These are phyloP conservation scores for Pleurotus ostreatus DNA, from an alignment of 768 basidiomycete genomes.

Conservation along the genomic window DNA sequence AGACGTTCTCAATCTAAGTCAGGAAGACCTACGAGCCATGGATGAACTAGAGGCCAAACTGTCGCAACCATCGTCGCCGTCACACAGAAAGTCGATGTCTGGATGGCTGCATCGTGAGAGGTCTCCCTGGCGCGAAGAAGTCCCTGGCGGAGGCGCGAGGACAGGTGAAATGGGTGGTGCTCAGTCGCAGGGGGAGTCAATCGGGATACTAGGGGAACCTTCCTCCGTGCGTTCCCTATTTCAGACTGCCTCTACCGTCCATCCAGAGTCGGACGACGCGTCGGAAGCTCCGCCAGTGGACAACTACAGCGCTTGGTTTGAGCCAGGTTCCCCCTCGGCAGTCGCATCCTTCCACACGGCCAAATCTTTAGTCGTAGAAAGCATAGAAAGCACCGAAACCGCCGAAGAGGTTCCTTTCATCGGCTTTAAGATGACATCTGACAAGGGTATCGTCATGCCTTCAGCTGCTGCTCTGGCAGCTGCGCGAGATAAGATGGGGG, in stretches of 20 bases:
- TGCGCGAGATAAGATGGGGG: slow-evolving; percentile 45
- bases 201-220: background rate
- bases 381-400: slow-evolving; percentile 12
- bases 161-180: slow-evolving; percentile 24
- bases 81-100: slow-evolving; percentile 10
- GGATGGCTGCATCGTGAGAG: no score
- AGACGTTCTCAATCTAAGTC: slow-evolving; percentile 45
- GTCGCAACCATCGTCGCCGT: slow-evolving; percentile 27
- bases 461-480: slow-evolving; percentile 51
- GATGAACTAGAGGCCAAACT: slow-evolving; percentile 46
- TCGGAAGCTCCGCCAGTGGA: slow-evolving; percentile 35
- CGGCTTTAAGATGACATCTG: slow-evolving; percentile 27
- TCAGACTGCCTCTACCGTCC: slow-evolving; percentile 13
- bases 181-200: background rate
- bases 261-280: slow-evolving; percentile 16
- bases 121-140: no score
- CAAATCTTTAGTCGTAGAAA: slow-evolving; percentile 14
- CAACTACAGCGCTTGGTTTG: slow-evolving; percentile 50
- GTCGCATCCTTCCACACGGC: slow-evolving; percentile 33
- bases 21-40: slow-evolving; percentile 51
- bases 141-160: background rate
- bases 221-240: slow-evolving; percentile 26
- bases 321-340: slow-evolving; percentile 13
- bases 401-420: slow-evolving; percentile 8
- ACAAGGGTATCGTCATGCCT: slow-evolving; percentile 41